A percentile compares a stretch with the other conserved stretches of the same genome.
phyloP scores from a whole-genome alignment of 306 rosid species.

The Fragaria ananassa region DNA sequence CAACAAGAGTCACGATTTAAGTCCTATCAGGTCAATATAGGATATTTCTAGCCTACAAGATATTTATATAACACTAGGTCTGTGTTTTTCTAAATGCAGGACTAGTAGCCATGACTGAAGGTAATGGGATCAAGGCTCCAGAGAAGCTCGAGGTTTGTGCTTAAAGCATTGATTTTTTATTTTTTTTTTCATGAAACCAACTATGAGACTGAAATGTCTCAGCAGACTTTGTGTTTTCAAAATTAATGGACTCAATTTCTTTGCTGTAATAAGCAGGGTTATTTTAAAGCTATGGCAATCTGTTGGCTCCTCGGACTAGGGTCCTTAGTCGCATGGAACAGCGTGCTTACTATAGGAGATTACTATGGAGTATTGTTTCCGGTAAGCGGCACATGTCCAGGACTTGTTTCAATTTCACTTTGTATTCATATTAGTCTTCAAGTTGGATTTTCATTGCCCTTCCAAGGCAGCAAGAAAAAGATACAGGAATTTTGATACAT shows the following conservation, averaged over 20 bases:
- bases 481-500: background rate
- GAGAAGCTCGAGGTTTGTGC: slow-evolving; percentile 44
- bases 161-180: background rate
- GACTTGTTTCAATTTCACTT: background rate
- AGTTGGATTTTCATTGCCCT: background rate
- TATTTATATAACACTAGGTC: background rate
- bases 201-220: background rate
- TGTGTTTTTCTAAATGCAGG: slow-evolving; percentile 6
- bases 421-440: background rate
- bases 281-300: slow-evolving; percentile 6
- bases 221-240: background rate
- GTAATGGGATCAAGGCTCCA: slow-evolving; percentile 20
- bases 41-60: background rate
- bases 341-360: background rate
- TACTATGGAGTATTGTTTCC: slow-evolving; percentile 3
- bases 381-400: background rate
- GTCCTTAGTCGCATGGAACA: slow-evolving; percentile 2
- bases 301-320: slow-evolving; percentile 11
- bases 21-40: background rate
- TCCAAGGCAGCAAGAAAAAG: background rate
- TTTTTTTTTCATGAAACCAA: background rate
- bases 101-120: slow-evolving; percentile 28
- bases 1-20: background rate
- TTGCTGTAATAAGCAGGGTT: slow-evolving; percentile 11
- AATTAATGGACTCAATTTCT: background rate